phyloP scores from a whole-genome alignment of 768 basidiomycete species.

The Tricholoma matsutake region DNA sequence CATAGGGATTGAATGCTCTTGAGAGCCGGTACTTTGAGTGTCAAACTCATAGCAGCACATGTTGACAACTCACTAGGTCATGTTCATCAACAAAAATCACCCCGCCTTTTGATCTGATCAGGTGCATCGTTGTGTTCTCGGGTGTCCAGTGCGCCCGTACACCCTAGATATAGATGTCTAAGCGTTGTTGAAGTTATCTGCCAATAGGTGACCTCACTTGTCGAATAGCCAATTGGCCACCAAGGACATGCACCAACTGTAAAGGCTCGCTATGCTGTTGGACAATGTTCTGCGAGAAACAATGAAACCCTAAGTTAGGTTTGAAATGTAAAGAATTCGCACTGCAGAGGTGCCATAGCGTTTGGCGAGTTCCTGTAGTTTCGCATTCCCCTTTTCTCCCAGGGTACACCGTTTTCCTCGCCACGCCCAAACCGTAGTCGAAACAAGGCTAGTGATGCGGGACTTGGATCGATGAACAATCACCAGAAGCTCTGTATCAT shows the following conservation, averaged over 20 bases:
- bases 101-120: slow-evolving; percentile 51
- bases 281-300: slow-evolving; percentile 35
- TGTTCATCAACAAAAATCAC: slow-evolving; percentile 66
- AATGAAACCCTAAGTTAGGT: slow-evolving; percentile 1
- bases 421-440: slow-evolving; percentile 78
- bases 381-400: slow-evolving; percentile 61
- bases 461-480: slow-evolving; percentile 71
- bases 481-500: slow-evolving; percentile 68
- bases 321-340: slow-evolving; percentile 3
- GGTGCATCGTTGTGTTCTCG: slow-evolving; percentile 83
- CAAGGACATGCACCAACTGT: slow-evolving; percentile 60
- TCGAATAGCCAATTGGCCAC: slow-evolving; percentile 68
- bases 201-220: slow-evolving; percentile 49
- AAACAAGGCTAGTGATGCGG: slow-evolving; percentile 59
- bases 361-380: slow-evolving; percentile 66
- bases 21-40: slow-evolving; percentile 1
- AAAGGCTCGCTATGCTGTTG: slow-evolving; percentile 63
- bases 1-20: slow-evolving; percentile 68
- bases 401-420: slow-evolving; percentile 50
- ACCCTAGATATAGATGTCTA: slow-evolving; percentile 42
- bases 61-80: slow-evolving; percentile 51
- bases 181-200: slow-evolving; percentile 3
- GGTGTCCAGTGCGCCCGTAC: slow-evolving; percentile 69
- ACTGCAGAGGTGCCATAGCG: slow-evolving; percentile 70
- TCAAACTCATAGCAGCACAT: slow-evolving; percentile 1